Base-by-base conservation (phyloP, 208 protist genomes). In the Porcisia deanei region DNA sequence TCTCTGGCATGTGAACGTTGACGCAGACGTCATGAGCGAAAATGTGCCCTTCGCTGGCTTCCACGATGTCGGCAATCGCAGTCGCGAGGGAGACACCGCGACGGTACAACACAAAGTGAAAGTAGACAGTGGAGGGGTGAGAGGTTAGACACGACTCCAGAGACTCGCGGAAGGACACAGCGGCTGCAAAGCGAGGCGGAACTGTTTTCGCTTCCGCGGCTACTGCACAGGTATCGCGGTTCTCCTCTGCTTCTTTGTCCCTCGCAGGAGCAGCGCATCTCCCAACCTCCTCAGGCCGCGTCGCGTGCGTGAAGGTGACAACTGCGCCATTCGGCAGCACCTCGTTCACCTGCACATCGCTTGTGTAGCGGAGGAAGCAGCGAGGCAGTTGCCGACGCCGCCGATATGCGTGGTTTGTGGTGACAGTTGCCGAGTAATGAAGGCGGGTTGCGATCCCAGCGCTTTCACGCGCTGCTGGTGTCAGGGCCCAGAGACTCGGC, bases 81-180 rank as follows among this genome's bases (percentile, higher is more conserved):
- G 80, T 74, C 39, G 52, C 25, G 54, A 94, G 79, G 18, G 89
- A 79, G 4, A 90, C 53, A 1, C 70, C 77, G n/a, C 84, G 59
- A 43, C 87, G 88, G 80, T 91, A 91, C 30, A 96, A 76, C 52
- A 96, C 86, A 60, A 88, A 88, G 71, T 94, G 88, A 10, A 96
- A n/a, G 73, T 85, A 77, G 47, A 86, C 85, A 18, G 34, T 74
- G 1, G 41, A 53, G 30, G 71, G 64, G 6, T 4, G 22, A 9
- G 52, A 34, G 49, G 43, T 43, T 30, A 82, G 66, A 63, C 67
- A 73, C 20, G 55, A 22, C 41, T 77, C 78, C 25, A 82, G 66
- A 10, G 72, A 77, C 4, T 64, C 66, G 30, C 57, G 54, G 12
- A 82, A 82, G 7, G 78, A 77, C 2, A 41, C 20, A 0, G 57